These are phyloP conservation scores for Parietaria judaica DNA, from an alignment of 306 rosid species.

Conservation along the genomic window DNA sequence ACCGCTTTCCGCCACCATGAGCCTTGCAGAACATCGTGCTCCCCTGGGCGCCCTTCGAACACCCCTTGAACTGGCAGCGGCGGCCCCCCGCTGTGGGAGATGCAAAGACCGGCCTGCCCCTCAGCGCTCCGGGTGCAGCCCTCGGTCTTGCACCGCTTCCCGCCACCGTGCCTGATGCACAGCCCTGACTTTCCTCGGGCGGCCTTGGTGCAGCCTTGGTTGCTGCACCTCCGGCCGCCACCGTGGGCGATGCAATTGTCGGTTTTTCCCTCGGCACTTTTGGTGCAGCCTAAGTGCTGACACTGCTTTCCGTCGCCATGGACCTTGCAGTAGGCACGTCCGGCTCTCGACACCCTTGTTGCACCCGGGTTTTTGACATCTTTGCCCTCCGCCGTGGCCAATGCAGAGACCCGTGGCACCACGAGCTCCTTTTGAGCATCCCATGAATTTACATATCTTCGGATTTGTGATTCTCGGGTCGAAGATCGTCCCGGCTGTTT, in stretches of 20 bases:
- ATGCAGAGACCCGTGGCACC: slow-evolving; percentile 97
- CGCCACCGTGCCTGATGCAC: slow-evolving; percentile 97
- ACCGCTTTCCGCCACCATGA: slow-evolving; percentile 98
- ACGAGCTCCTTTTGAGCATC: slow-evolving; percentile 83
- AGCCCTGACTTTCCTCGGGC: slow-evolving; percentile 97
- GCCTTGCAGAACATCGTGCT: slow-evolving; percentile 96
- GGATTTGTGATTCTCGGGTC: slow-evolving; percentile 45
- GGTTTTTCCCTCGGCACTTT: slow-evolving; percentile 98
- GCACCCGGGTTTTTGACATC: slow-evolving; percentile 96
- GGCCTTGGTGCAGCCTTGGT: slow-evolving; percentile 72
- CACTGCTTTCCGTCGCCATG: slow-evolving; percentile 99
- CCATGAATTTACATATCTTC: slow-evolving; percentile 61
- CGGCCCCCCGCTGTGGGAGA: slow-evolving; percentile 98
- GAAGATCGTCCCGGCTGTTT: slow-evolving; percentile 35
- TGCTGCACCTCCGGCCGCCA: slow-evolving; percentile 83
- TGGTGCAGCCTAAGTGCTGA: slow-evolving; percentile 82
- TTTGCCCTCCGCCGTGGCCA: slow-evolving; percentile 98
- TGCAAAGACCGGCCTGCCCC: slow-evolving; percentile 94
- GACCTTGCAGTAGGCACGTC: slow-evolving; percentile 92
- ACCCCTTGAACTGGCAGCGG: slow-evolving; percentile 60
- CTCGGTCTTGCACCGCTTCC: slow-evolving; percentile 76
- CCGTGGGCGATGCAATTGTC: slow-evolving; percentile 96
- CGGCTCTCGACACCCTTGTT: slow-evolving; percentile 97
- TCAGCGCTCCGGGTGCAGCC: slow-evolving; percentile 93
- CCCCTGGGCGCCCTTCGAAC: slow-evolving; percentile 93